Evolutionary conservation across 2,329 filamentous ascomycete species (phyloP).

Genomic region (Epichloe brachyelytri): DNA sequence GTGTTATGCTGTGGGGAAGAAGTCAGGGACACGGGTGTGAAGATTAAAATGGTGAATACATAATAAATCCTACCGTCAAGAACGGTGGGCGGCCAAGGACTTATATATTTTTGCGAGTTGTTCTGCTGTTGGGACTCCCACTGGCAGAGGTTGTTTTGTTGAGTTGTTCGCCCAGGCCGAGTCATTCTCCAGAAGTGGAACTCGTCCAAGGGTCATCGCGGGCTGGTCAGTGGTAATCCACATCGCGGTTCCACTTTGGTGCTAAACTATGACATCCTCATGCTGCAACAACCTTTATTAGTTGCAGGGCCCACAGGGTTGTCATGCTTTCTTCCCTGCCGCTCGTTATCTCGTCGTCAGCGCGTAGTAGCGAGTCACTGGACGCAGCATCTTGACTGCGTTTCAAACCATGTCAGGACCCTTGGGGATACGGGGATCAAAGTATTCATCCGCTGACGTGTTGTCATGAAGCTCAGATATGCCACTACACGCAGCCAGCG

Average conservation of each 20-base stretch:
- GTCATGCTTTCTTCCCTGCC: too few relatives aligned
- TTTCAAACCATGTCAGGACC: too few relatives aligned
- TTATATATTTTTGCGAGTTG: slow-evolving; percentile 18
- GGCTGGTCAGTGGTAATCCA: slow-evolving; percentile 7
- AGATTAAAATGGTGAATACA: slow-evolving; percentile 8
- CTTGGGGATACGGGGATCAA: too few relatives aligned
- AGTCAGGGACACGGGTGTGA: neutral
- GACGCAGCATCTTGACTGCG: too few relatives aligned
- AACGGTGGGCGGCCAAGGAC: slow-evolving; percentile 23
- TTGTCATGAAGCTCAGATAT: too few relatives aligned
- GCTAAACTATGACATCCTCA: slow-evolving; percentile 2
- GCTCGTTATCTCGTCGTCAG: too few relatives aligned
- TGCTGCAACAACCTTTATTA: neutral
- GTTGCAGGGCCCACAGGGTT: neutral
- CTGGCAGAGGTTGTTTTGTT: neutral
- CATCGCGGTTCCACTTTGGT: slow-evolving; percentile 9
- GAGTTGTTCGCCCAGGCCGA: neutral
- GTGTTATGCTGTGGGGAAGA: slow-evolving; percentile 1
- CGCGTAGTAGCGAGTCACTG: too few relatives aligned
- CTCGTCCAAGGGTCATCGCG: neutral
- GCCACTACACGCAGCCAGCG: too few relatives aligned
- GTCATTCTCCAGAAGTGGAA: slow-evolving; percentile 4
- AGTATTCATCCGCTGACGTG: too few relatives aligned
- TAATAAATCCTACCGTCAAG: slow-evolving; percentile 23
- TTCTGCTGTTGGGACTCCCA: slow-evolving; percentile 1